A percentile compares a stretch with the other conserved stretches of the same genome.
Evolutionary conservation across 305 asterid genomes (phyloP).

Genomic region (Striga hermonthica): DNA sequence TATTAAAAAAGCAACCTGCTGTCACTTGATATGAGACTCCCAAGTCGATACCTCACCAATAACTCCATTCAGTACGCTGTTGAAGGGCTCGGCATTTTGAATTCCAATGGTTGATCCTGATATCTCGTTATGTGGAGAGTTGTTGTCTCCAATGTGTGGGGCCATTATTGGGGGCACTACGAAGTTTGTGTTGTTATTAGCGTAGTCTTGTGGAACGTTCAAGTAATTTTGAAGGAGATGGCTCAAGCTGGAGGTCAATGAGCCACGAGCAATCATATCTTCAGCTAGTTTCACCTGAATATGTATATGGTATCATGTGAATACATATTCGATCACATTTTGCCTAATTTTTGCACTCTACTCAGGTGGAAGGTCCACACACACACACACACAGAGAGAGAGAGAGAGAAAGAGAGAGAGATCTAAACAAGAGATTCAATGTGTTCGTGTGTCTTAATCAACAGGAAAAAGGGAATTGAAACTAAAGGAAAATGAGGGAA

Average conservation of each 20-base stretch:
- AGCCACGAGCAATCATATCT: slow-evolving; percentile 78
- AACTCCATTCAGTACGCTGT: slow-evolving; percentile 35
- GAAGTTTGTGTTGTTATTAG: slow-evolving; percentile 26
- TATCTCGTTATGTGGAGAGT: slow-evolving; percentile 35
- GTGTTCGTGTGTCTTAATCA: not conserved
- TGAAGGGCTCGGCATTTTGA: slow-evolving; percentile 41
- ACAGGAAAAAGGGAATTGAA: not conserved
- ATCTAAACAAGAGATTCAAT: not conserved
- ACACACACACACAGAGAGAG: too few species aligned
- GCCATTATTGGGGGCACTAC: slow-evolving; percentile 43
- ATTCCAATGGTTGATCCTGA: slow-evolving; percentile 40
- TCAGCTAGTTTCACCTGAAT: slow-evolving; percentile 84
- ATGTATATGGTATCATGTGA: not conserved
- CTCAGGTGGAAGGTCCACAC: too few species aligned
- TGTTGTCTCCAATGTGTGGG: slow-evolving; percentile 34
- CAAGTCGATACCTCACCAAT: slow-evolving; percentile 49
- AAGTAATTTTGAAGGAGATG: slow-evolving; percentile 73
- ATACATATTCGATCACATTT: too few species aligned
- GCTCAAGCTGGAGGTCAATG: slow-evolving; percentile 67
- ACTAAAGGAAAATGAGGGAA: not conserved
- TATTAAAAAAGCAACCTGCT: too few species aligned
- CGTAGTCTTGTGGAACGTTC: slow-evolving; percentile 45
- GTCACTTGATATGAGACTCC: slow-evolving; percentile 44
- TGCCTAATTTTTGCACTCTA: too few species aligned
- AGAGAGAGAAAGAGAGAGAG: too few species aligned